phyloP scores from a whole-genome alignment of 2,329 filamentous ascomycete species.

The Spiromastix sp. region DNA sequence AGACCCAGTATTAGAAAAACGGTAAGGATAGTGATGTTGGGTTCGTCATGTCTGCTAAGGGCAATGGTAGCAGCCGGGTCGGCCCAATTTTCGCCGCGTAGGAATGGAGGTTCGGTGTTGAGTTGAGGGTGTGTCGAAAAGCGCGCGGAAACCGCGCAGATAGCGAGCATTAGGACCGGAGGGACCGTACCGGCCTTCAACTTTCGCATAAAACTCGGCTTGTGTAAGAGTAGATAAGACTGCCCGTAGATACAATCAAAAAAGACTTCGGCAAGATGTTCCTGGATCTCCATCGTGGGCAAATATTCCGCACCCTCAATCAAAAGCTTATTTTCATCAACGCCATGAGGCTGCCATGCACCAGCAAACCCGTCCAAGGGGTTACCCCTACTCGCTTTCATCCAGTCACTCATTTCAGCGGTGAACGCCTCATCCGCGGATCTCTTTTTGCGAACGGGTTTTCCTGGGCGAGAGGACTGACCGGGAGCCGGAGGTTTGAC shows the following conservation, averaged over 20 bases:
- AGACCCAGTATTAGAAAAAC: slow-evolving; percentile 80
- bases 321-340: slow-evolving; percentile 66
- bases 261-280: slow-evolving; percentile 87
- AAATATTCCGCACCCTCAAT: slow-evolving; percentile 74
- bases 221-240: slow-evolving; percentile 87
- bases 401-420: slow-evolving; percentile 71
- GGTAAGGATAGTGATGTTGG: slow-evolving; percentile 91
- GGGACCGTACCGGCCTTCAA: slow-evolving; percentile 65
- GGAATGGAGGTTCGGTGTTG: slow-evolving; percentile 64
- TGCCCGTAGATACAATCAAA: slow-evolving; percentile 96
- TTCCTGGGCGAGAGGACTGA: slow-evolving; percentile 44
- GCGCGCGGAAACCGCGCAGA: slow-evolving; percentile 89
- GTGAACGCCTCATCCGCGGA: slow-evolving; percentile 80
- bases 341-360: slow-evolving; percentile 49
- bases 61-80: slow-evolving; percentile 78
- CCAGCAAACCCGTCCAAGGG: slow-evolving; percentile 39
- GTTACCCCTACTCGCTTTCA: slow-evolving; percentile 49
- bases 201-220: slow-evolving; percentile 92
- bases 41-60: slow-evolving; percentile 78
- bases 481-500: slow-evolving; percentile 67
- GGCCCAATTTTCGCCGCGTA: slow-evolving; percentile 87
- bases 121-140: slow-evolving; percentile 85
- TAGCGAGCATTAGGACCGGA: slow-evolving; percentile 82
- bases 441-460: slow-evolving; percentile 58
- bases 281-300: slow-evolving; percentile 77